phyloP scores from a whole-genome alignment of 1,284 basidiomycete genomes.

The Phellinidium pouzarii region DNA sequence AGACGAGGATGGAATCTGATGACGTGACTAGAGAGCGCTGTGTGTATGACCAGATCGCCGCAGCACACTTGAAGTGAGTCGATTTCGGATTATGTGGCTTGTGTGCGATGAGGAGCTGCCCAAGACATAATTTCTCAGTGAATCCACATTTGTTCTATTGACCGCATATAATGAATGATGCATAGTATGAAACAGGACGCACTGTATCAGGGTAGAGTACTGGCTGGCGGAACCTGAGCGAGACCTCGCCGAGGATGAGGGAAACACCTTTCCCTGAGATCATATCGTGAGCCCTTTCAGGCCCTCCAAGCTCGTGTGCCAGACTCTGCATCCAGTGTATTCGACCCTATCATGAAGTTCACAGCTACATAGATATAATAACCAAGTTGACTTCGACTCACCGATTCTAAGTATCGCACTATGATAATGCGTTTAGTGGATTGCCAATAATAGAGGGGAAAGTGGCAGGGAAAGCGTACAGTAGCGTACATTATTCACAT shows the following conservation, averaged over 20 bases:
- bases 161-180: too few relatives aligned
- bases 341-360: slow-evolving; percentile 37
- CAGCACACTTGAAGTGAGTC: slow-evolving; percentile 42
- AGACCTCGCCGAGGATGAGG: slow-evolving; percentile 64
- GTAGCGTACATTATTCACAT: slow-evolving; percentile 73
- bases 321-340: slow-evolving; percentile 57
- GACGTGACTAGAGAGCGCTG: slow-evolving; percentile 58
- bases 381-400: slow-evolving; percentile 25
- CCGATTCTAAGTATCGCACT: slow-evolving; percentile 46
- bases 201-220: slow-evolving; percentile 70
- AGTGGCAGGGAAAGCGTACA: slow-evolving; percentile 51
- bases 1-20: slow-evolving; percentile 57
- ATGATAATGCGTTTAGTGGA: neutral
- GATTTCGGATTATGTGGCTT: slow-evolving; percentile 21
- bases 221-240: slow-evolving; percentile 57
- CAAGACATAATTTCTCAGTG: neutral
- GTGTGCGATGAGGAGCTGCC: slow-evolving; percentile 59
- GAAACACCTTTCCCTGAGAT: slow-evolving; percentile 55
- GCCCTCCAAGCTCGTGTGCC: slow-evolving; percentile 53
- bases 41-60: slow-evolving; percentile 53
- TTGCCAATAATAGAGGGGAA: neutral
- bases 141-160: slow-evolving; percentile 1
- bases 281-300: slow-evolving; percentile 45
- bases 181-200: slow-evolving; percentile 26
- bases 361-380: slow-evolving; percentile 22